phyloP scores from a whole-genome alignment of 2,329 filamentous ascomycete species.

The Beauveria rudraprayagi region DNA sequence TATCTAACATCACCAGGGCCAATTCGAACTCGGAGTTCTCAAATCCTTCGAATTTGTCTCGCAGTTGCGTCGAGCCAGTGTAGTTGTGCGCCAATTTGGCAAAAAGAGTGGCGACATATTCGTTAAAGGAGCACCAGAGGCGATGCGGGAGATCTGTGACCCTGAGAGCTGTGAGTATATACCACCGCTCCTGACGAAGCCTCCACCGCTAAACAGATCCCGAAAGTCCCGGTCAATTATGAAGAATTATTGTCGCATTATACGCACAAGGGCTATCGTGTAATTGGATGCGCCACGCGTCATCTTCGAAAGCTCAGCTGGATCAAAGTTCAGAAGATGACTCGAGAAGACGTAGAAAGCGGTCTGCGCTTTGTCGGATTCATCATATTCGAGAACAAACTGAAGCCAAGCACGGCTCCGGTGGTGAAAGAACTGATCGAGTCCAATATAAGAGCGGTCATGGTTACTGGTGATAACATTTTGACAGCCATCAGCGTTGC shows the following conservation, averaged over 20 bases:
- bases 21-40: constrained; percentile 80
- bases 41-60: constrained; percentile 94
- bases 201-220: constrained; percentile 12
- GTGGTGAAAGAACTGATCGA: constrained; percentile 75
- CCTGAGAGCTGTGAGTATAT: constrained; percentile 62
- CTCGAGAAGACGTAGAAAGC: constrained; percentile 73
- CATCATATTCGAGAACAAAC: constrained; percentile 97
- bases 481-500: constrained; percentile 94
- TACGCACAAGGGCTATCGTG: constrained; percentile 90
- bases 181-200: neutral
- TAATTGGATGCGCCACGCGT: constrained; percentile 90
- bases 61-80: constrained; percentile 83
- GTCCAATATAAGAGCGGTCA: constrained; percentile 81
- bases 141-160: constrained; percentile 87
- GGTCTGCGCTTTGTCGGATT: constrained; percentile 85
- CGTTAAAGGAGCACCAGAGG: constrained; percentile 94
- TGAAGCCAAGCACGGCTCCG: constrained; percentile 76
- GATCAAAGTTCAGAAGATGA: constrained; percentile 94
- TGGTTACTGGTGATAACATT: constrained; percentile 98
- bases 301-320: constrained; percentile 82
- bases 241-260: constrained; percentile 85
- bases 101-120: constrained; percentile 78
- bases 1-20: constrained; percentile 28
- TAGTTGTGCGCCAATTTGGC: constrained; percentile 83
- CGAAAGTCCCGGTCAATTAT: constrained; percentile 70